Conservation (phyloP, 2,329 filamentous ascomycete species). For the Metarhizium rileyi region DNA sequence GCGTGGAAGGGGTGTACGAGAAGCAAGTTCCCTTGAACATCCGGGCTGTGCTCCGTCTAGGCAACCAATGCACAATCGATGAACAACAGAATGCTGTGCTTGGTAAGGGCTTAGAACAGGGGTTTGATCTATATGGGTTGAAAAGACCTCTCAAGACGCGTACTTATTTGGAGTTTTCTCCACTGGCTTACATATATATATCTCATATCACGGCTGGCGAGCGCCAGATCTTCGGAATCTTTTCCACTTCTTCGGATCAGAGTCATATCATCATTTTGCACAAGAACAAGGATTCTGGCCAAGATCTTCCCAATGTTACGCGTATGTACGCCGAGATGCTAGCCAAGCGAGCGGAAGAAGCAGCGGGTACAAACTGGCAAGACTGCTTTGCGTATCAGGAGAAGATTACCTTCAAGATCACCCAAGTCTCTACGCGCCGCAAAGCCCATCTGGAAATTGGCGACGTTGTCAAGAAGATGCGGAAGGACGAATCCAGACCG, state of each 20-base stretch:
- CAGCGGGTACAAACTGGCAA: slow-evolving; percentile 62
- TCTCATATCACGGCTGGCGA: slow-evolving; percentile 90
- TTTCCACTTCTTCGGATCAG: slow-evolving; percentile 71
- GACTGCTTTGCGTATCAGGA: slow-evolving; percentile 81
- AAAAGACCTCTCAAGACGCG: slow-evolving; percentile 53
- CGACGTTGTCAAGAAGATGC: slow-evolving; percentile 83
- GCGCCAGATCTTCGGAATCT: slow-evolving; percentile 84
- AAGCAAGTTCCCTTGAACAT: slow-evolving; percentile 81
- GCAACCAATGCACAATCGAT: slow-evolving; percentile 88
- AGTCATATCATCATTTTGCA: slow-evolving; percentile 86
- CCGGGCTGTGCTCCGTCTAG: slow-evolving; percentile 78
- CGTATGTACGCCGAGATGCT: slow-evolving; percentile 79
- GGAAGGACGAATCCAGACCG: slow-evolving; percentile 71
- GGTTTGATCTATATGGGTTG: slow-evolving; percentile 76
- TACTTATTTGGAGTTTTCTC: slow-evolving; percentile 65
- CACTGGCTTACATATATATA: slow-evolving; percentile 78
- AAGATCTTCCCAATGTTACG: slow-evolving; percentile 82
- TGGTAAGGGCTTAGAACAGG: slow-evolving; percentile 84
- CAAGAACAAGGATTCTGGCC: slow-evolving; percentile 62
- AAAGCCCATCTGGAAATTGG: slow-evolving; percentile 84
- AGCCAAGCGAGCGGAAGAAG: slow-evolving; percentile 53
- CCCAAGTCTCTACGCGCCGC: slow-evolving; percentile 77
- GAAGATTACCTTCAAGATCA: slow-evolving; percentile 73
- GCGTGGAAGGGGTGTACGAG: slow-evolving; percentile 96
- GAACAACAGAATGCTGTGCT: slow-evolving; percentile 82